phyloP scores from a whole-genome alignment of 345 rosid genomes.

The Diplotaxis tenuifolia region DNA sequence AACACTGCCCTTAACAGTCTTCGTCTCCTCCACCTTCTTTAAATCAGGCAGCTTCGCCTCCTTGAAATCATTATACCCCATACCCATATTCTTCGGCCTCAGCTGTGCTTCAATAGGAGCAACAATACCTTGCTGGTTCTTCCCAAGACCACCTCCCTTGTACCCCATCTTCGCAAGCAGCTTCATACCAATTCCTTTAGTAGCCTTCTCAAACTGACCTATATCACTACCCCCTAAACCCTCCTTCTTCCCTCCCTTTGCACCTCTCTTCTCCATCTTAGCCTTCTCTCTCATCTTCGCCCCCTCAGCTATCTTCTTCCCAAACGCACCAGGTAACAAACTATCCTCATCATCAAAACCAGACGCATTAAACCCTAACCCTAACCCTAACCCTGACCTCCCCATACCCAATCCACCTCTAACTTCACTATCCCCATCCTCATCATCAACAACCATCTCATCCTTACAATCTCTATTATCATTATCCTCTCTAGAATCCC shows the following conservation, averaged over 20 bases:
- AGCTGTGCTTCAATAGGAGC: slow-evolving; percentile 78
- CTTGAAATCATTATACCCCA: slow-evolving; percentile 86
- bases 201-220: slow-evolving; percentile 71
- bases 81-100: slow-evolving; percentile 92
- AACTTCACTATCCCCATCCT: slow-evolving; percentile 27
- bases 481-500: slow-evolving; percentile 45
- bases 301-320: slow-evolving; percentile 71
- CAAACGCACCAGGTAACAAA: slow-evolving; percentile 64
- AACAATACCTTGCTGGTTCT: slow-evolving; percentile 80
- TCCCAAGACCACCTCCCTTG: slow-evolving; percentile 87
- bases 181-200: slow-evolving; percentile 79
- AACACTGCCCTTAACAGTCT: slow-evolving; percentile 25
- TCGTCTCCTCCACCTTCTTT: slow-evolving; percentile 61
- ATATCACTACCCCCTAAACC: slow-evolving; percentile 43
- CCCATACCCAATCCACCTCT: slow-evolving; percentile 58
- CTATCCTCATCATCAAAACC: slow-evolving; percentile 40
- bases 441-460: slow-evolving; percentile 16
- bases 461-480: slow-evolving; percentile 24
- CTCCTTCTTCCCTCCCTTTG: slow-evolving; percentile 53
- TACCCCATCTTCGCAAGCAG: slow-evolving; percentile 93
- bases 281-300: slow-evolving; percentile 64
- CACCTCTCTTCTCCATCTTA: slow-evolving; percentile 56
- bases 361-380: slow-evolving; percentile 46
- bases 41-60: slow-evolving; percentile 56
- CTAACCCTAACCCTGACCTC: slow-evolving; percentile 43